Conservation (phyloP, 1,139 yeast genomes). For the Candida sp. region DNA sequence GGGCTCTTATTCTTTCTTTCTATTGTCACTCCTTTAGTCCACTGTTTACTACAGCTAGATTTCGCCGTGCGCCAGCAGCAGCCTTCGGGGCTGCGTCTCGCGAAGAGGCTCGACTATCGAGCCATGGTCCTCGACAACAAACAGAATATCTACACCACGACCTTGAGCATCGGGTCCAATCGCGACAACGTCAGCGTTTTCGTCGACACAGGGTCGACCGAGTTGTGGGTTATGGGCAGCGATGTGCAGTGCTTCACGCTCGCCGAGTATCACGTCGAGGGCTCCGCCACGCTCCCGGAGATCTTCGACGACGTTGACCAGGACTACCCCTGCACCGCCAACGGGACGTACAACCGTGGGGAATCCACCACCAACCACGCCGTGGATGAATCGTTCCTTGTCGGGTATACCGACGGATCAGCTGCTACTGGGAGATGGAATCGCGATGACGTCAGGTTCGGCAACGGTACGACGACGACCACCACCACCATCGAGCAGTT, state of each 20-base stretch:
- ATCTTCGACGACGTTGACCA: not conserved
- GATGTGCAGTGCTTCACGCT: conserved; percentile 19
- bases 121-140: conserved; percentile 24
- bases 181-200: conserved; percentile 33
- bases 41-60: not conserved
- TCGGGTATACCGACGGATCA: conserved; percentile 51
- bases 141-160: conserved; percentile 3
- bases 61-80: not conserved
- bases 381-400: conserved; percentile 8
- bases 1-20: too few species aligned
- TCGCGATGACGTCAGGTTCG: conserved; percentile 48
- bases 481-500: conserved; percentile 33
- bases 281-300: conserved; percentile 1
- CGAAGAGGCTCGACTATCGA: conserved; percentile 24
- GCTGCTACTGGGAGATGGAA: conserved; percentile 56
- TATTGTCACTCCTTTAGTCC: too few species aligned
- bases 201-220: conserved; percentile 49
- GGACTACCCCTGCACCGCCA: conserved; percentile 4
- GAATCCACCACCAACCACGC: conserved; percentile 10
- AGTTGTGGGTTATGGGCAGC: conserved; percentile 37
- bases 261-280: conserved; percentile 22
- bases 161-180: conserved; percentile 37
- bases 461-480: conserved; percentile 28
- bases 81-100: not conserved
- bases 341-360: conserved; percentile 13